Evolutionary conservation across 2,329 filamentous ascomycete genomes (phyloP).

Genomic region (Berkeleyomyces rouxiae): DNA sequence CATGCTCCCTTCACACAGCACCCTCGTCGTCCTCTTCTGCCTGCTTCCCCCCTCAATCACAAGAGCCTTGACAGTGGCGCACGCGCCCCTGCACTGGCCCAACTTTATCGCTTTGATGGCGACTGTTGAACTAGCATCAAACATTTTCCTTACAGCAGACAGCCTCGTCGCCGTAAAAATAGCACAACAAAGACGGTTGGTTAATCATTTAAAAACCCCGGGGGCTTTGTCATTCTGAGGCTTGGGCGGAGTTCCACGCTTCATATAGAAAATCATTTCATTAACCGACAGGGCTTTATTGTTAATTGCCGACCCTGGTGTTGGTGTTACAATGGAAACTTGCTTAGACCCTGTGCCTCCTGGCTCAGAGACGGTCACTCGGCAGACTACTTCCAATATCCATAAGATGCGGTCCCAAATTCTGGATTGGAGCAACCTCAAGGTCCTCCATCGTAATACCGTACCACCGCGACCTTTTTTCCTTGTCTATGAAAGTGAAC

Average conservation of each 20-base stretch:
- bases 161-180: no score
- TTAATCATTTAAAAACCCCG: no score
- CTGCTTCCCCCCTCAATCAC: no score
- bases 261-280: no score
- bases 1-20: no score
- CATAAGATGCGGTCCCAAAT: background rate
- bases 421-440: slow-evolving; percentile 46
- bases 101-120: background rate
- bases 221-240: no score
- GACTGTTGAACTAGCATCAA: background rate
- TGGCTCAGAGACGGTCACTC: background rate
- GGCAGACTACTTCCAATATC: background rate
- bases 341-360: background rate
- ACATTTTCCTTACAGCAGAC: background rate
- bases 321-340: no score
- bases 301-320: no score
- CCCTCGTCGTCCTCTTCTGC: no score
- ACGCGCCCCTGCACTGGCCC: background rate
- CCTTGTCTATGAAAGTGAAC: slow-evolving; percentile 33
- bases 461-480: slow-evolving; percentile 40
- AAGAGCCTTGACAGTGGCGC: background rate
- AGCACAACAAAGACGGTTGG: no score
- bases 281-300: no score
- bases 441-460: slow-evolving; percentile 42
- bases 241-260: no score